Evolutionary conservation across 352 stramenopile genomes (phyloP).

Genomic region (Pythium sp.): DNA sequence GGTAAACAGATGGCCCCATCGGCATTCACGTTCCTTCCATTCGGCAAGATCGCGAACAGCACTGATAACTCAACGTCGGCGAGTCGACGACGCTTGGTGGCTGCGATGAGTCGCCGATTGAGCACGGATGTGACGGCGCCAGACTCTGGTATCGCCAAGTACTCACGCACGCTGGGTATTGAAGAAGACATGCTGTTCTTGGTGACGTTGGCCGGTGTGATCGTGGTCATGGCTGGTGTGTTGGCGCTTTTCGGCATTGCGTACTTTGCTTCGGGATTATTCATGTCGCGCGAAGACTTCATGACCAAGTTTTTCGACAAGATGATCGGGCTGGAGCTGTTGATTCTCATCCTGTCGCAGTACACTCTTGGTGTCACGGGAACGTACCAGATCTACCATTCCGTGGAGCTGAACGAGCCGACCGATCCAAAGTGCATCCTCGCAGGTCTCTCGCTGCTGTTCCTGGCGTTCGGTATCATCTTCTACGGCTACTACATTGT

Average conservation of each 20-base stretch:
- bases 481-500: constrained; percentile 75
- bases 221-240: constrained; percentile 68
- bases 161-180: constrained; percentile 68
- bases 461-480: constrained; percentile 71
- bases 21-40: constrained; percentile 76
- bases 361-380: constrained; percentile 83
- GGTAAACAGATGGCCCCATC: constrained; percentile 73
- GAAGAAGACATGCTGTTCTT: constrained; percentile 81
- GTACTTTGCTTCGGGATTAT: constrained; percentile 49
- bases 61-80: constrained; percentile 14
- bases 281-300: constrained; percentile 73
- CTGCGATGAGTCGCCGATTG: constrained; percentile 4
- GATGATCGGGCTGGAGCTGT: constrained; percentile 74
- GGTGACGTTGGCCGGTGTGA: constrained; percentile 71
- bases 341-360: constrained; percentile 77
- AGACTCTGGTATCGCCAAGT: constrained; percentile 63
- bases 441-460: constrained; percentile 54
- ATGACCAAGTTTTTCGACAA: constrained; percentile 82
- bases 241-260: constrained; percentile 58
- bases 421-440: constrained; percentile 67
- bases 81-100: constrained; percentile 14
- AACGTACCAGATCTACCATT: constrained; percentile 86
- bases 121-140: constrained; percentile 19
- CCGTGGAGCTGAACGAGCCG: constrained; percentile 45
- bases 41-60: constrained; percentile 43